Evolutionary conservation across 805 yeast genomes (phyloP).

Genomic region (Wickerhamiella qilinensis): DNA sequence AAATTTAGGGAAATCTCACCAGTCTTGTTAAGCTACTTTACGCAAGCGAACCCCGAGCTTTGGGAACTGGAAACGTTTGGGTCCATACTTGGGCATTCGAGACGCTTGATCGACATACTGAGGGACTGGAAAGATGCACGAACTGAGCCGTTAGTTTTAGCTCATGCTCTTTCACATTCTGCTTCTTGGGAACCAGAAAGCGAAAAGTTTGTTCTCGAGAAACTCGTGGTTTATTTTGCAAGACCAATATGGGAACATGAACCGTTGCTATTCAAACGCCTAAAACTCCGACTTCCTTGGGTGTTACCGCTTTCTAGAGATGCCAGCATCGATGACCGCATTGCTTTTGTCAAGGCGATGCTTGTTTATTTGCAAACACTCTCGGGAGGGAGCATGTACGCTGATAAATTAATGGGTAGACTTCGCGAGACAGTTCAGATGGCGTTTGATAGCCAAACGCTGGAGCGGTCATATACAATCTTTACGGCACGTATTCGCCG

Average conservation of each 20-base stretch:
- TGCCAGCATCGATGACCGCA: neutral
- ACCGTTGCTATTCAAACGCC: neutral
- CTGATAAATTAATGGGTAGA: neutral
- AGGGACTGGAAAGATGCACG: too few relatives aligned
- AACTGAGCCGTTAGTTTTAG: too few relatives aligned
- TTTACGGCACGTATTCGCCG: constrained; percentile 1
- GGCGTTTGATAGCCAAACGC: neutral
- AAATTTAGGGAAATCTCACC: neutral
- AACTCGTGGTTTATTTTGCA: neutral
- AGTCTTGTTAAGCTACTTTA: neutral
- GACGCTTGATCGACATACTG: too few relatives aligned
- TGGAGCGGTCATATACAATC: neutral
- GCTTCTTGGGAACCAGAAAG: too few relatives aligned
- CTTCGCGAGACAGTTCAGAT: neutral
- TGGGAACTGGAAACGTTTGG: neutral
- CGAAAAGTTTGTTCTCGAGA: neutral
- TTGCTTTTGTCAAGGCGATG: neutral
- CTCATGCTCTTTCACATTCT: too few relatives aligned
- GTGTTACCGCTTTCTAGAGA: neutral
- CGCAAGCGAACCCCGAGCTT: neutral
- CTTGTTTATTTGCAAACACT: neutral
- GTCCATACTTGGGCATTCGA: neutral
- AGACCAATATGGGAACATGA: neutral
- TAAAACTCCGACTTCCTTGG: neutral
- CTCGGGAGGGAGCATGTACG: neutral